These are phyloP conservation scores for Nigrospora osmanthi DNA, from an alignment of 2,329 filamentous ascomycete genomes.

Conservation along the genomic window DNA sequence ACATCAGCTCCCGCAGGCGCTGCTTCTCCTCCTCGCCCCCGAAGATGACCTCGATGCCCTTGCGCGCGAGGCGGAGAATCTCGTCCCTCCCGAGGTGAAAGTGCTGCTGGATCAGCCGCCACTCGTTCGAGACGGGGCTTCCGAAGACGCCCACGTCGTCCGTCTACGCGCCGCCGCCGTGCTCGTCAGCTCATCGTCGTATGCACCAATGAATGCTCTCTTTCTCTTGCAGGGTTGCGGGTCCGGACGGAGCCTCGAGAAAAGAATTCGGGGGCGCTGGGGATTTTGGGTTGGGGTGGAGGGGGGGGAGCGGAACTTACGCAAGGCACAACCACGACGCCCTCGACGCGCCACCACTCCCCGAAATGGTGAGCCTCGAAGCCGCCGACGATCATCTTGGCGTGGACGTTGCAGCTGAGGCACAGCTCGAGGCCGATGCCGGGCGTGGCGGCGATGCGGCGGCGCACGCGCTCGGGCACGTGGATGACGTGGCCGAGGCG, in stretches of 20 bases:
- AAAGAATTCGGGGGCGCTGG: neutral
- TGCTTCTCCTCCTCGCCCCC: constrained; percentile 53
- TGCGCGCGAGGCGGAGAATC: constrained; percentile 48
- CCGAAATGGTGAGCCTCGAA: constrained; percentile 70
- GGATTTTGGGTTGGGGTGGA: no score
- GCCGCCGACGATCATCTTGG: constrained; percentile 61
- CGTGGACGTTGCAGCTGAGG: constrained; percentile 73
- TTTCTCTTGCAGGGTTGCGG: neutral
- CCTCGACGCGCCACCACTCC: constrained; percentile 54
- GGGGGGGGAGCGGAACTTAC: constrained; percentile 45
- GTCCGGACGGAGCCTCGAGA: neutral
- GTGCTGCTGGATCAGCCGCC: constrained; percentile 62
- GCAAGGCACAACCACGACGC: constrained; percentile 56
- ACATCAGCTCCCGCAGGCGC: constrained; percentile 44
- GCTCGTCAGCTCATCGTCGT: neutral
- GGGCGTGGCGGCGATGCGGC: constrained; percentile 30
- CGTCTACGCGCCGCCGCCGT: constrained; percentile 41
- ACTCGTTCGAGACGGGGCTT: constrained; percentile 70
- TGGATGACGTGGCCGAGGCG: constrained; percentile 75
- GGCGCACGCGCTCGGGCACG: constrained; percentile 52
- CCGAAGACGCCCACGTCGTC: constrained; percentile 80
- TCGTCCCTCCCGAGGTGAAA: constrained; percentile 47
- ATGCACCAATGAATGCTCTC: neutral
- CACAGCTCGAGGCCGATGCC: constrained; percentile 67
- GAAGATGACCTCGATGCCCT: constrained; percentile 60